These are phyloP conservation scores for Macrotyloma uniflorum DNA, from an alignment of 306 rosid genomes.

Conservation along the genomic window DNA sequence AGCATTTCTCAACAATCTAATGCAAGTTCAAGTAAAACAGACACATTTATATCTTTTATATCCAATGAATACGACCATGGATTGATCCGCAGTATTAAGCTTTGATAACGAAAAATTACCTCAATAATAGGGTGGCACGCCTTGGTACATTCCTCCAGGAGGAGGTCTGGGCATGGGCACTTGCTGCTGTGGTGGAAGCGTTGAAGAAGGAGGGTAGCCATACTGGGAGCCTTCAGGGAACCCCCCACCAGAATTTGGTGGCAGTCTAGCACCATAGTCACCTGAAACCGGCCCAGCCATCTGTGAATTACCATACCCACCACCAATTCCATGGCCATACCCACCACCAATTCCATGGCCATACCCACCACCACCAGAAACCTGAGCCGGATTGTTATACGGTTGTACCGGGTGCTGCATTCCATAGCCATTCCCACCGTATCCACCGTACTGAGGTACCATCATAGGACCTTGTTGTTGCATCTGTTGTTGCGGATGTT, in stretches of 20 bases:
- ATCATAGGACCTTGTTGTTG: slow-evolving; percentile 50
- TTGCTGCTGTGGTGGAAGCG: slow-evolving; percentile 42
- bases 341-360: slow-evolving; percentile 45
- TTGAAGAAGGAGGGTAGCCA: slow-evolving; percentile 54
- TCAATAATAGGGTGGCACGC: slow-evolving; percentile 85
- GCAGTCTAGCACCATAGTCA: slow-evolving; percentile 58
- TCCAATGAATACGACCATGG: background rate
- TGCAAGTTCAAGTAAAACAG: background rate
- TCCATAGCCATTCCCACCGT: slow-evolving; percentile 48
- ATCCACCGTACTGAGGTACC: slow-evolving; percentile 60
- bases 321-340: slow-evolving; percentile 45
- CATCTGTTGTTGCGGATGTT: slow-evolving; percentile 31
- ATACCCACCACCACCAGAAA: slow-evolving; percentile 53
- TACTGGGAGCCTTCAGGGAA: slow-evolving; percentile 70
- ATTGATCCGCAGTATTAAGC: background rate
- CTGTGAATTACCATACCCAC: slow-evolving; percentile 64
- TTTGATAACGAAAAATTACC: slow-evolving; percentile 52
- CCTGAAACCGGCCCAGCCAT: slow-evolving; percentile 57
- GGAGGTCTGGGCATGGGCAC: slow-evolving; percentile 60
- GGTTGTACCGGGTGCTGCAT: slow-evolving; percentile 52
- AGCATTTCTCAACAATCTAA: background rate
- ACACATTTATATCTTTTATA: background rate
- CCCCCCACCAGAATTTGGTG: slow-evolving; percentile 61
- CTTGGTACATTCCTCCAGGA: slow-evolving; percentile 89
- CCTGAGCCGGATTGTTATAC: slow-evolving; percentile 48